Conservation (phyloP, 2,329 filamentous ascomycete species). For the Talaromyces sp. region DNA sequence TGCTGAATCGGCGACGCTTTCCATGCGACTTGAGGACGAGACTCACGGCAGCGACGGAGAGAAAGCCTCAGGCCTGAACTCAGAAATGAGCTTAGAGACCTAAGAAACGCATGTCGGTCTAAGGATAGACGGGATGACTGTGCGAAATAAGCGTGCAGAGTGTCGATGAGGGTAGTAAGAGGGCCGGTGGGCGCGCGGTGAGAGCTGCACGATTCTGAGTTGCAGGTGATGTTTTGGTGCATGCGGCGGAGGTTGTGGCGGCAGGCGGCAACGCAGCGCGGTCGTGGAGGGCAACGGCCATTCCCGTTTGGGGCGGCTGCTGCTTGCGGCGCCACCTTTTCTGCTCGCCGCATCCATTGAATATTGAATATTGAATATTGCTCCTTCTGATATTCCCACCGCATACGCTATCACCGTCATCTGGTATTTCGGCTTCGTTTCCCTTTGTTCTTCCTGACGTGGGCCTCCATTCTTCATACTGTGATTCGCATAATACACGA, state of each 20-base stretch:
- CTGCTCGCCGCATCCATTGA: too few species aligned
- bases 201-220: not conserved
- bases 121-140: not conserved
- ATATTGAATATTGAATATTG: too few species aligned
- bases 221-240: conserved; percentile 19
- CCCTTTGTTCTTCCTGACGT: not conserved
- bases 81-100: conserved; percentile 1
- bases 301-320: conserved; percentile 9
- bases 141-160: not conserved
- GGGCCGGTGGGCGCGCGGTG: not conserved
- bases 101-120: conserved; percentile 4
- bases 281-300: conserved; percentile 29
- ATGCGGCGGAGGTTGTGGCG: conserved; percentile 11
- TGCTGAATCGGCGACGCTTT: conserved; percentile 1
- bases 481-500: not conserved
- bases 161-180: not conserved
- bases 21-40: conserved; percentile 9
- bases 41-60: conserved; percentile 4
- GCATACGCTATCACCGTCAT: not conserved
- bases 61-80: conserved; percentile 1
- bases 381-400: too few species aligned
- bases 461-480: not conserved
- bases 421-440: not conserved
- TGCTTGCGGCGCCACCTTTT: not conserved
- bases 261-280: conserved; percentile 14